phyloP scores from a whole-genome alignment of 1,139 yeast genomes.

The Hyphopichia wangnamkhiaoensis region DNA sequence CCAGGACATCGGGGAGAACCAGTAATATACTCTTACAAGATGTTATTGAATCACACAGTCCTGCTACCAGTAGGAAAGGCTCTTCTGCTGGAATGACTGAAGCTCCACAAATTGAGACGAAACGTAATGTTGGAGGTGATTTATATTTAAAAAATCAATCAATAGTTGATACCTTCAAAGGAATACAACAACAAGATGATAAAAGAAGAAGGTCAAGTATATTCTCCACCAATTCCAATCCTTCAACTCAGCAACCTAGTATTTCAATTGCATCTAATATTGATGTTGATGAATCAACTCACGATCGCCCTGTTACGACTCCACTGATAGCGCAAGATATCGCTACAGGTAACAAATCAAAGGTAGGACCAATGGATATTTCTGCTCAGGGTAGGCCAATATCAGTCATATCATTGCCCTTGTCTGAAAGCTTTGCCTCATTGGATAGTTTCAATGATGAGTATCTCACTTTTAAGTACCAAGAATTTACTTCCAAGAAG shows the following conservation, averaged over 20 bases:
- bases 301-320: background rate
- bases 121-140: constrained; percentile 57
- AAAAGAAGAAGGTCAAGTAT: constrained; percentile 44
- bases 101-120: constrained; percentile 50
- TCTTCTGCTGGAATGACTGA: constrained; percentile 41
- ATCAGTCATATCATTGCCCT: constrained; percentile 54
- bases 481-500: constrained; percentile 25
- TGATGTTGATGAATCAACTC: constrained; percentile 5
- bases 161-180: constrained; percentile 51
- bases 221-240: constrained; percentile 19
- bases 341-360: constrained; percentile 12
- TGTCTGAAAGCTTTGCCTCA: constrained; percentile 76
- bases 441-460: constrained; percentile 73
- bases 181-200: constrained; percentile 49
- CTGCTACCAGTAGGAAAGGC: constrained; percentile 34
- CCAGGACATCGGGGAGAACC: constrained; percentile 14
- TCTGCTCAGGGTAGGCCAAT: constrained; percentile 25
- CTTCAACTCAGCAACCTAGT: constrained; percentile 14
- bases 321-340: constrained; percentile 13
- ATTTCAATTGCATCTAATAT: constrained; percentile 15
- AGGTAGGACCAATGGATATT: constrained; percentile 39
- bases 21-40: constrained; percentile 33
- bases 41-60: constrained; percentile 32
- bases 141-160: constrained; percentile 50
- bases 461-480: constrained; percentile 37